A percentile compares a stretch with the other conserved stretches of the same genome.
Conservation (phyloP, 192 early-diverging fungal species). For the Podochytrium sp. region DNA sequence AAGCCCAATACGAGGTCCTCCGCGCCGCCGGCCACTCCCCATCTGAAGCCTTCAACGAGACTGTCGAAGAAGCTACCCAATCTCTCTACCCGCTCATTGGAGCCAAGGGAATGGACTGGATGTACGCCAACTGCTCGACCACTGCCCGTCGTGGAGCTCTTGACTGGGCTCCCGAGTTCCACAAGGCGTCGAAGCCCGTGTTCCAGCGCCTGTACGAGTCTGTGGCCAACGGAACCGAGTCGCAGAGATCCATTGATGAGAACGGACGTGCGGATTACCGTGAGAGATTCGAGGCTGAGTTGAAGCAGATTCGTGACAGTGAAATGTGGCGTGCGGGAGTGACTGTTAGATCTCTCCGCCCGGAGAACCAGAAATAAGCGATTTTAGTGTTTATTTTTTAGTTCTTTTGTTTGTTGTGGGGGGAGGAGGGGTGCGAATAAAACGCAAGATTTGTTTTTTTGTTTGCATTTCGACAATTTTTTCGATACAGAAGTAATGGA, state of each 20-base stretch:
- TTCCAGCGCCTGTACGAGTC: conserved; percentile 82
- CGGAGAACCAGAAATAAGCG: conserved; percentile 70
- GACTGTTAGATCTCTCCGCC: conserved; percentile 85
- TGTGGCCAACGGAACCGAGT: conserved; percentile 88
- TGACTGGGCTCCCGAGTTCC: conserved; percentile 96
- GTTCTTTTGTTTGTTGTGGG: background rate
- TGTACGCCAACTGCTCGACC: conserved; percentile 97
- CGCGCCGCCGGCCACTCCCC: conserved; percentile 92
- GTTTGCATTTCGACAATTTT: no score
- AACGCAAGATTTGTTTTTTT: no score
- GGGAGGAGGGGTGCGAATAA: no score
- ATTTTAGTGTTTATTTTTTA: background rate
- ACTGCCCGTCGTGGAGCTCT: conserved; percentile 95
- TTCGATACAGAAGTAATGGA: no score
- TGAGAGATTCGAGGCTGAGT: conserved; percentile 87
- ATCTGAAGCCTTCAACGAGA: conserved; percentile 99
- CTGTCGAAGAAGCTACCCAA: conserved; percentile 98
- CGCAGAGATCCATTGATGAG: conserved; percentile 79
- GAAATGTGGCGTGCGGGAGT: conserved; percentile 94
- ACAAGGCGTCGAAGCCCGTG: conserved; percentile 89
- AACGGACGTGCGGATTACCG: conserved; percentile 93
- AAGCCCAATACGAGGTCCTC: conserved; percentile 96
- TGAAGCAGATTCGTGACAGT: conserved; percentile 82
- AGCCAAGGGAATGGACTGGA: conserved; percentile 90
- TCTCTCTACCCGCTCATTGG: conserved; percentile 96